Conservation (phyloP, 2,329 filamentous ascomycete species). For the Teratosphaeria nubilosa region DNA sequence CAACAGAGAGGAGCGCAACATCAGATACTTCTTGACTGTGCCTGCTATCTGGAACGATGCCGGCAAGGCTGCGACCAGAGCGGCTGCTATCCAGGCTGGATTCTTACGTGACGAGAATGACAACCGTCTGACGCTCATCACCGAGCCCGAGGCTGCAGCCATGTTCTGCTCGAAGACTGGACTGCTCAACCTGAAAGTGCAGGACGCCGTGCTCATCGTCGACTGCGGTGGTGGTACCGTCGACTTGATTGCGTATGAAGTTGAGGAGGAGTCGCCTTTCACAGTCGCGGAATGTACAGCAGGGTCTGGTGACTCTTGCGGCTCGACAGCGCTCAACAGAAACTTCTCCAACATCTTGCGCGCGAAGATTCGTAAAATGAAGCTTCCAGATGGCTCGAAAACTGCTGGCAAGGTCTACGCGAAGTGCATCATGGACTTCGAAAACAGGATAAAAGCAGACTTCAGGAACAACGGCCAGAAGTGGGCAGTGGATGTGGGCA, state of each 20-base stretch:
- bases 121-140: constrained; percentile 87
- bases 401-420: constrained; percentile 97
- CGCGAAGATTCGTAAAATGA: constrained; percentile 98
- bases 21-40: constrained; percentile 95
- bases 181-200: constrained; percentile 90
- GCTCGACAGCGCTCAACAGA: constrained; percentile 93
- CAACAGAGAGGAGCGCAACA: constrained; percentile 95
- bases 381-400: constrained; percentile 90
- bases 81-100: constrained; percentile 91
- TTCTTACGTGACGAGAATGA: constrained; percentile 97
- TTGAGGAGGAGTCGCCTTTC: constrained; percentile 95
- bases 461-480: constrained; percentile 99
- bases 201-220: constrained; percentile 95
- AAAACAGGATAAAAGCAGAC: constrained; percentile 98
- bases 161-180: constrained; percentile 98
- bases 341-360: constrained; percentile 98
- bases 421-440: constrained; percentile 99
- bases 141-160: constrained; percentile 91
- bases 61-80: constrained; percentile 90
- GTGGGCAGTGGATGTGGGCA: constrained; percentile 95
- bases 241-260: constrained; percentile 97
- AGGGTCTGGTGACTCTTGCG: constrained; percentile 93
- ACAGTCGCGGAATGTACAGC: constrained; percentile 95
- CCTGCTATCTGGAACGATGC: constrained; percentile 99
- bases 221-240: constrained; percentile 98